phyloP scores from a whole-genome alignment of 2,329 filamentous ascomycete genomes.

The Nectriaceae sp. region DNA sequence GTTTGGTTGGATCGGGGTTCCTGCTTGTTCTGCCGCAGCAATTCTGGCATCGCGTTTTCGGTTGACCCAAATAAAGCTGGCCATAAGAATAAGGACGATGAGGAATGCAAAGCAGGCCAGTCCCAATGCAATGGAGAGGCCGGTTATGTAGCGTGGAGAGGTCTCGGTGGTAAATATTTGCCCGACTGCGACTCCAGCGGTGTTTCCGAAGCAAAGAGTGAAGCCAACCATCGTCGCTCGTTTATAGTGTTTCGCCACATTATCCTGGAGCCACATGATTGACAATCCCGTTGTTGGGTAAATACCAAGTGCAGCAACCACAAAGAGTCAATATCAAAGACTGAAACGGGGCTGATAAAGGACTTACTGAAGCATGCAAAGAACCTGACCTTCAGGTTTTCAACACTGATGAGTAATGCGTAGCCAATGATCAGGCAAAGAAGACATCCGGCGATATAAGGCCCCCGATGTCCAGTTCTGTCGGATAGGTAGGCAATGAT shows the following conservation, averaged over 20 bases:
- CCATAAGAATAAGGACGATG: conserved; percentile 25
- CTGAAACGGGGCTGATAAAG: neutral
- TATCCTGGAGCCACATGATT: conserved; percentile 49
- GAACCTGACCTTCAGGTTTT: conserved; percentile 29
- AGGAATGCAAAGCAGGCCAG: conserved; percentile 26
- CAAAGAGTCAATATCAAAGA: neutral
- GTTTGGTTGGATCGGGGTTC: conserved; percentile 18
- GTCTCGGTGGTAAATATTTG: conserved; percentile 40
- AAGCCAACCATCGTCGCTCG: conserved; percentile 48
- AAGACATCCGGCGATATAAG: conserved; percentile 23
- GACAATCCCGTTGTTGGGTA: conserved; percentile 39
- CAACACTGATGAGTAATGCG: conserved; percentile 27
- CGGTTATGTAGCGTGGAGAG: conserved; percentile 30
- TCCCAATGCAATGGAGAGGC: conserved; percentile 28
- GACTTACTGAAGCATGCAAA: conserved; percentile 17
- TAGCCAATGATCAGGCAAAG: conserved; percentile 32
- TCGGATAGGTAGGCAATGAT: conserved; percentile 29
- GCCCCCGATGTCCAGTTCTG: conserved; percentile 20
- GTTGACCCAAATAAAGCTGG: conserved; percentile 27
- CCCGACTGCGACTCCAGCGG: conserved; percentile 49
- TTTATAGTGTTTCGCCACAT: conserved; percentile 47
- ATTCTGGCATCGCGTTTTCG: conserved; percentile 23
- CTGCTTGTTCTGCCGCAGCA: conserved; percentile 21
- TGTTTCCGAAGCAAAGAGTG: conserved; percentile 49
- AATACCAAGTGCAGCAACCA: conserved; percentile 24